Conservation (phyloP, 169 alveolate species). For the Plasmodium ovale region DNA sequence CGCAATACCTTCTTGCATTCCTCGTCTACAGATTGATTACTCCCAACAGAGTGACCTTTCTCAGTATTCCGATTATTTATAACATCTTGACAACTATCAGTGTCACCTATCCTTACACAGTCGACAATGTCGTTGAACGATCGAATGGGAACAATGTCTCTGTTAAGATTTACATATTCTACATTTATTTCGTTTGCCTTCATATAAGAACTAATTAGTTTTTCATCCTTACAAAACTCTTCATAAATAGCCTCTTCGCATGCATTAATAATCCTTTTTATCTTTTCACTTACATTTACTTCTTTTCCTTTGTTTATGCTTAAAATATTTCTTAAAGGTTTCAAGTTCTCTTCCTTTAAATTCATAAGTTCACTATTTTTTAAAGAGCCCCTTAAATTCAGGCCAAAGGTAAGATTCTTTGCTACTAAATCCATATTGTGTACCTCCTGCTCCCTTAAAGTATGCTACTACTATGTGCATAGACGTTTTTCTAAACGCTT, state of each 20-base stretch:
- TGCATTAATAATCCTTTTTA: background rate
- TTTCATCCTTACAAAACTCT: constrained; percentile 15
- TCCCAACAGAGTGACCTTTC: background rate
- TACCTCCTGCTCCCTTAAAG: background rate
- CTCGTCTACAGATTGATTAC: background rate
- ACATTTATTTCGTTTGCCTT: constrained; percentile 59
- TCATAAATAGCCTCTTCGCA: constrained; percentile 14
- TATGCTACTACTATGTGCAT: too few relatives aligned
- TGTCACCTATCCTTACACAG: background rate
- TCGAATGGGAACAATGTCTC: constrained; percentile 44
- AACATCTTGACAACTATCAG: background rate
- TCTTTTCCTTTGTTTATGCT: constrained; percentile 4
- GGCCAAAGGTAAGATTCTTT: constrained; percentile 38
- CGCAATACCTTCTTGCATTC: constrained; percentile 23
- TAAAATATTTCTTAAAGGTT: constrained; percentile 58
- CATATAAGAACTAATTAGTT: constrained; percentile 28
- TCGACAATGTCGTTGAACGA: constrained; percentile 39
- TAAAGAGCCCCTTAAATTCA: constrained; percentile 23
- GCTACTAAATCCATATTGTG: constrained; percentile 54
- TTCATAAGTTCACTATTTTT: constrained; percentile 34
- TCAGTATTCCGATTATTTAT: background rate
- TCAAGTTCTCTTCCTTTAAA: constrained; percentile 62
- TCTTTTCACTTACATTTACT: constrained; percentile 1
- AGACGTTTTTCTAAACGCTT: too few relatives aligned
- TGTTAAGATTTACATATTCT: constrained; percentile 23